Conservation (phyloP, 495 filamentous ascomycete species). For the Penicillium salamii region DNA sequence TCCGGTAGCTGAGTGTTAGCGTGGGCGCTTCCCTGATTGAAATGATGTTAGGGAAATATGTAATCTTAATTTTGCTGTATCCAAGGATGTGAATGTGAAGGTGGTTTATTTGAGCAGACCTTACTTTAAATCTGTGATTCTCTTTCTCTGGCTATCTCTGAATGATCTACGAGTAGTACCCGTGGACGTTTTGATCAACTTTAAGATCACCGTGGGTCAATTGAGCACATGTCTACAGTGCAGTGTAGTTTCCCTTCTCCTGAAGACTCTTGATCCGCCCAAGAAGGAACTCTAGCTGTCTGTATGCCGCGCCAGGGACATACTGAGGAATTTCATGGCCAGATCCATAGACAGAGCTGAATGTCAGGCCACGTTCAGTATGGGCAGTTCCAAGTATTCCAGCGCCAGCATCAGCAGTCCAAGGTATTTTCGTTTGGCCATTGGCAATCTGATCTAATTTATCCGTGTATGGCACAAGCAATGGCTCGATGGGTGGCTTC, state of each 20-base stretch:
- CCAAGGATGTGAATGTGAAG: too few species aligned
- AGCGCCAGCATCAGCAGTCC: conserved; percentile 36
- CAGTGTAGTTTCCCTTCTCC: conserved; percentile 32
- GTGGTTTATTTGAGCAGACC: too few species aligned
- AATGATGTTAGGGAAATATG: too few species aligned
- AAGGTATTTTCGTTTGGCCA: conserved; percentile 9
- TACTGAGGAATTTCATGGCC: conserved; percentile 66
- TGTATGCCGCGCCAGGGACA: conserved; percentile 59
- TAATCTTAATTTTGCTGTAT: too few species aligned
- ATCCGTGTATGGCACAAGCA: conserved; percentile 65
- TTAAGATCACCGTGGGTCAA: too few species aligned
- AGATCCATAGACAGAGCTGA: conserved; percentile 51
- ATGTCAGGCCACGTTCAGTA: conserved; percentile 70
- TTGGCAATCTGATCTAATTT: conserved; percentile 31
- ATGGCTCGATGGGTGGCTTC: conserved; percentile 49
- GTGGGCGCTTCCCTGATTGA: too few species aligned
- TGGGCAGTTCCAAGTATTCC: conserved; percentile 60
- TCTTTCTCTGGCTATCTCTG: too few species aligned
- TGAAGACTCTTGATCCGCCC: conserved; percentile 54
- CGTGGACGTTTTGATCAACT: too few species aligned
- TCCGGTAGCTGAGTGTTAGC: too few species aligned
- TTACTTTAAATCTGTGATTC: too few species aligned
- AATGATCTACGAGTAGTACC: too few species aligned
- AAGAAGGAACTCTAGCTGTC: conserved; percentile 66
- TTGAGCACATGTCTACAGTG: conserved; percentile 14